These are phyloP conservation scores for Myotisia sp. DNA, from an alignment of 2,329 filamentous ascomycete genomes.

Conservation along the genomic window DNA sequence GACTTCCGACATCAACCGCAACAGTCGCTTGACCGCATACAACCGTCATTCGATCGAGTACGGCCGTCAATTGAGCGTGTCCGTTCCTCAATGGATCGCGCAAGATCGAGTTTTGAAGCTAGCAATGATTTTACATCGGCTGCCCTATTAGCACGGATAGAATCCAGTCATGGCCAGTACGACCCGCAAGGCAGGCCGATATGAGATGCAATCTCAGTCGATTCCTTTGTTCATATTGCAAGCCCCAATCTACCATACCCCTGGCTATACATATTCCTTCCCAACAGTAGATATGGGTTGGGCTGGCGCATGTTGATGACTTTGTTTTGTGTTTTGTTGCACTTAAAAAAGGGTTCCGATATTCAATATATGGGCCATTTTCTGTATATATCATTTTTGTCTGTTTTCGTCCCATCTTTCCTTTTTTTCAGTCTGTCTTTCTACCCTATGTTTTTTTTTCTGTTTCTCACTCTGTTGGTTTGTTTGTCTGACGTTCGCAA, in stretches of 20 bases:
- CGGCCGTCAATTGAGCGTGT: conserved; percentile 81
- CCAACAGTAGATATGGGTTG: too few relatives aligned
- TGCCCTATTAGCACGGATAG: conserved; percentile 55
- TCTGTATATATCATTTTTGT: conserved; percentile 2
- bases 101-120: conserved; percentile 69
- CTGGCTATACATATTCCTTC: too few relatives aligned
- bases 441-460: conserved; percentile 1
- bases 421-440: conserved; percentile 1
- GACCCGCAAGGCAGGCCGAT: conserved; percentile 5
- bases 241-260: too few relatives aligned
- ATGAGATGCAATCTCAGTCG: too few relatives aligned
- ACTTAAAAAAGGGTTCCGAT: too few relatives aligned
- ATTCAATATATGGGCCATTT: conserved; percentile 5
- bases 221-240: too few relatives aligned
- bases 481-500: too few relatives aligned
- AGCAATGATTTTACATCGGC: conserved; percentile 87
- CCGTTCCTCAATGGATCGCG: conserved; percentile 72
- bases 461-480: too few relatives aligned
- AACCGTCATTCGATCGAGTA: conserved; percentile 51
- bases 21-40: conserved; percentile 42
- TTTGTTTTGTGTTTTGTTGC: too few relatives aligned
- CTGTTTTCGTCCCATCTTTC: conserved; percentile 1
- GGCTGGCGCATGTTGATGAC: too few relatives aligned
- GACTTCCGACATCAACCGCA: conserved; percentile 37
- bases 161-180: conserved; percentile 44